Conservation (phyloP, 108 stramenopile species). For the Nitzschia palea region DNA sequence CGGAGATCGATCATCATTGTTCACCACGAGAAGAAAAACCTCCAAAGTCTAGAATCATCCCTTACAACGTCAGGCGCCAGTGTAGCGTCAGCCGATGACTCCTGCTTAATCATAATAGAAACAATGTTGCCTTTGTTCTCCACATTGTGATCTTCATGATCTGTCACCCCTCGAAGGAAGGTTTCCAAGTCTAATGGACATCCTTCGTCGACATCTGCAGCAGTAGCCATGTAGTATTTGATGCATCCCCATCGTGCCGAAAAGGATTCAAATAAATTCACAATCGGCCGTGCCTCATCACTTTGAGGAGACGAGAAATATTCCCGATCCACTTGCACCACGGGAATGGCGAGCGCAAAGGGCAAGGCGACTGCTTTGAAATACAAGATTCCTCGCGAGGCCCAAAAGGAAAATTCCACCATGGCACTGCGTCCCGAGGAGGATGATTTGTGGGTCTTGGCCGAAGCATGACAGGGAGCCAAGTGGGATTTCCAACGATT, state of each 20-base stretch:
- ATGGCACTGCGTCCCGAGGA: slow-evolving; percentile 5
- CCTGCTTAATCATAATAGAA: not conserved
- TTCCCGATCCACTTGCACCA: not conserved
- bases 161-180: slow-evolving; percentile 1
- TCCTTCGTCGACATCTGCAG: slow-evolving; percentile 7
- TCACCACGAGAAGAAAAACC: not conserved
- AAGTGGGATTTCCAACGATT: not conserved
- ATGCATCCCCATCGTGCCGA: slow-evolving; percentile 21
- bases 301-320: not conserved
- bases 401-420: slow-evolving; percentile 14
- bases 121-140: not conserved
- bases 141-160: slow-evolving; percentile 6
- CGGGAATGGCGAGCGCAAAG: slow-evolving; percentile 15
- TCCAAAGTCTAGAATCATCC: not conserved
- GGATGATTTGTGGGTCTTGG: not conserved
- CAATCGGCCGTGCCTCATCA: not conserved
- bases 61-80: not conserved
- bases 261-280: slow-evolving; percentile 2
- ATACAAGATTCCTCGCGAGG: slow-evolving; percentile 2
- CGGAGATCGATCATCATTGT: not conserved
- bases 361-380: slow-evolving; percentile 1
- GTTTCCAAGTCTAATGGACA: not conserved
- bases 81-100: not conserved
- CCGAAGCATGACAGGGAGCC: not conserved
- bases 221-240: slow-evolving; percentile 17